Base-by-base conservation (phyloP, 2,329 filamentous ascomycete genomes). In the Exophiala phaeomuriformis region DNA sequence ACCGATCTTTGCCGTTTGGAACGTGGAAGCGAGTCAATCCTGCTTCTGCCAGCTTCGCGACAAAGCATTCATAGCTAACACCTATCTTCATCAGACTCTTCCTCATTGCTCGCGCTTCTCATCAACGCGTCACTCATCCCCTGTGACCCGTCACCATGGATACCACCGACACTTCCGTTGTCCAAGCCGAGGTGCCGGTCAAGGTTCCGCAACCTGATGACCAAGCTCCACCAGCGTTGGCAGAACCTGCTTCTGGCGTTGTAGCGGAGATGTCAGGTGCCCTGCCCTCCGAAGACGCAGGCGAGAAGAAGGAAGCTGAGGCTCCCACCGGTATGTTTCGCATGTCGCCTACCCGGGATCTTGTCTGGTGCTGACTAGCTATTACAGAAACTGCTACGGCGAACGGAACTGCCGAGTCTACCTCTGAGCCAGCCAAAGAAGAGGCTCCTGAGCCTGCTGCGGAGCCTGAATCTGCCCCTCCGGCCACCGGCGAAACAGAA, bases 201-300 rank as follows among this genome's bases (percentile, higher is more conserved):
- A 58, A 63, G 46, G 61, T 58, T 12, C 42, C 58, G 33, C 48
- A 59, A 49, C 57, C 62, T 47, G 57, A 60, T 9, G 55, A 57
- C 37, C 31, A 58, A 35, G 61, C 61, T 44, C 61, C 61, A 43
- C 57, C 61, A 8, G 52, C 59, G 3, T 42, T 59, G 12, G 59
- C 61, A 43, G 54, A 60, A 39, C 61, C 61, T 39, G 57, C 61
- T 37, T 60, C 58, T 12, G 61, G 55, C 10, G 50, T 57, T 27
- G 59, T 51, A 32, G 59, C 61, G 4, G 59, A 60, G 33, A 61
- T 63, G 57, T 55, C 57, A 4, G 61, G 61, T 10, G 61, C 61
- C 52, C 30, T 61, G 31, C 51, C 59, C 66, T 67, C 71, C 57
- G 71, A 73, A 53, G 66, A 68, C 53, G 66, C 66, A 47, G 64